Conservation (phyloP, 768 basidiomycete genomes). For the Rhodotorula taiwanensis region DNA sequence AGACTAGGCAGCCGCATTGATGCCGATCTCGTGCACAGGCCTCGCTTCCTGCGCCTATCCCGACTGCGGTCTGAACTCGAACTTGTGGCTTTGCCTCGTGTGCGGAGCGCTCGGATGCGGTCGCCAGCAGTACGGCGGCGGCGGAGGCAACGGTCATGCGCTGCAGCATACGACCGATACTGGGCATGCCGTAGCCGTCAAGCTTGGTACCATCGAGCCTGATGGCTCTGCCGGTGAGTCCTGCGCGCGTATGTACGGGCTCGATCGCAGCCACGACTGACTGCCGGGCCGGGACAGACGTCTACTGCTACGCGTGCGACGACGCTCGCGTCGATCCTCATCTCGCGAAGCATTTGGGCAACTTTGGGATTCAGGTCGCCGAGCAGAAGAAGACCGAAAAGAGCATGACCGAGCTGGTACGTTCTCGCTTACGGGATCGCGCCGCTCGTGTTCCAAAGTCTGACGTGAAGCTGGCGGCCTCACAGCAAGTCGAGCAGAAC, state of each 20-base stretch:
- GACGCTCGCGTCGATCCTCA: slow-evolving; percentile 74
- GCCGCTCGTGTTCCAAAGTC: too few relatives aligned
- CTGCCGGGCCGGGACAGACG: slow-evolving; percentile 62
- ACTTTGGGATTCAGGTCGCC: slow-evolving; percentile 80
- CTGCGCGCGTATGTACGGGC: too few relatives aligned
- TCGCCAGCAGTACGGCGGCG: slow-evolving; percentile 58
- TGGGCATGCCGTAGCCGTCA: slow-evolving; percentile 75
- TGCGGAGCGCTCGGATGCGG: slow-evolving; percentile 90
- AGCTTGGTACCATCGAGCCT: slow-evolving; percentile 91
- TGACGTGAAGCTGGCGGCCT: too few relatives aligned
- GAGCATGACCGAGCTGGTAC: slow-evolving; percentile 87
- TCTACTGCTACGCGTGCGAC: slow-evolving; percentile 88
- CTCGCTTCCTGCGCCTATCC: slow-evolving; percentile 63
- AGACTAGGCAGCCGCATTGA: too few relatives aligned
- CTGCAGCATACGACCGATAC: slow-evolving; percentile 66
- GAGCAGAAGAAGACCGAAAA: slow-evolving; percentile 86
- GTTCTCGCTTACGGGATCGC: too few relatives aligned
- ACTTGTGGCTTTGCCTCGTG: slow-evolving; percentile 89
- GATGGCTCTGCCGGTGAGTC: slow-evolving; percentile 90
- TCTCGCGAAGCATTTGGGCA: slow-evolving; percentile 62
- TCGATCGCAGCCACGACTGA: too few relatives aligned
- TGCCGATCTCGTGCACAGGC: too few relatives aligned
- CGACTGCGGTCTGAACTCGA: slow-evolving; percentile 75
- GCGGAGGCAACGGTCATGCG: slow-evolving; percentile 79
- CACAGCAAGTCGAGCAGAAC: slow-evolving; percentile 91